Conservation (phyloP, 306 rosid species). For the Quercus aquifolioides region DNA sequence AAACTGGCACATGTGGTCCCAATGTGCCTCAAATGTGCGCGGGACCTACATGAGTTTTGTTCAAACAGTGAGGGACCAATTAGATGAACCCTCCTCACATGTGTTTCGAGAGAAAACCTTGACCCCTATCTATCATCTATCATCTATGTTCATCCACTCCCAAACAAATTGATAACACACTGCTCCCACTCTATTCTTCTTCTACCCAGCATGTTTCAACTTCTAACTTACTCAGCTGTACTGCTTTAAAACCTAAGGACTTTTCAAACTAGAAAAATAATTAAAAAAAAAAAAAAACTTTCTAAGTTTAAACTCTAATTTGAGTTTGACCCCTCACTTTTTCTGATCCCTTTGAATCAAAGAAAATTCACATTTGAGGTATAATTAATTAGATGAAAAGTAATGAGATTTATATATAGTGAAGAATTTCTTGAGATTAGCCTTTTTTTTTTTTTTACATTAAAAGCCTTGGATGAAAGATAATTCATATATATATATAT, state of each 20-base stretch:
- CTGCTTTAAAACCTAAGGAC: not conserved
- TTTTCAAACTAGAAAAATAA: not conserved
- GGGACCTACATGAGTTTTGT: constrained; percentile 36
- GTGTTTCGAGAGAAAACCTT: constrained; percentile 16
- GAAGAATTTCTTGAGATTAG: not conserved
- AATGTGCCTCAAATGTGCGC: constrained; percentile 13
- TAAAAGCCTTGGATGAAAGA: constrained; percentile 11
- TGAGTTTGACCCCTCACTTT: not conserved
- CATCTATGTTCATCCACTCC: constrained; percentile 26
- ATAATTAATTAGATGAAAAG: not conserved
- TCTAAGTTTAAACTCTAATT: not conserved
- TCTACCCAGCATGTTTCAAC: not conserved
- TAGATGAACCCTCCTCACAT: constrained; percentile 34
- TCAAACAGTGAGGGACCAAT: constrained; percentile 49
- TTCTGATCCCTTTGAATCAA: not conserved
- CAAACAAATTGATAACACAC: not conserved
- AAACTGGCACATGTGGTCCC: constrained; percentile 38
- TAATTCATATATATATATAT: constrained; percentile 2
- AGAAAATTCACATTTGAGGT: constrained; percentile 8
- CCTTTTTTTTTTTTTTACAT: not conserved
- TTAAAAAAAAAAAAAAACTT: too few species aligned
- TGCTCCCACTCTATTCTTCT: not conserved
- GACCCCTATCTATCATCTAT: constrained; percentile 2
- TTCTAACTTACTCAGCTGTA: not conserved
- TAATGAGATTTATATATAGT: too few species aligned